phyloP scores from a whole-genome alignment of 148 eudicot genomes.

The Polygonum maritimum region DNA sequence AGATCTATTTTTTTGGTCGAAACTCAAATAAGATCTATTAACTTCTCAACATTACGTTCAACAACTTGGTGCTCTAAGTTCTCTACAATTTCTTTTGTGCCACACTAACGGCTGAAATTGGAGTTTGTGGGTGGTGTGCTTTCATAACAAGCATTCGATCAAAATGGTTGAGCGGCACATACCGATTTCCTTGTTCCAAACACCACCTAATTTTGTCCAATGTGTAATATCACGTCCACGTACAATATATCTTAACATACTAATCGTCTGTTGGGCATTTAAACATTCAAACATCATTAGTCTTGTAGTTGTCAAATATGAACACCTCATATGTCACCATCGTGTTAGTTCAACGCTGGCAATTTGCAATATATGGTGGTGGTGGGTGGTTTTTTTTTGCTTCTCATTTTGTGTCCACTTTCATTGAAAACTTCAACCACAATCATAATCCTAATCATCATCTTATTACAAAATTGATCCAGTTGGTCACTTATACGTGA shows the following conservation, averaged over 20 bases:
- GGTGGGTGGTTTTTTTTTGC: neutral
- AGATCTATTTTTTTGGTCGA: no score
- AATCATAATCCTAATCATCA: neutral
- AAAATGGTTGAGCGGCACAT: no score
- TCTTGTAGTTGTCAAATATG: neutral
- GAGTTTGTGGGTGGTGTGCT: no score
- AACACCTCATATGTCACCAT: neutral
- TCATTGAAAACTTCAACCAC: neutral
- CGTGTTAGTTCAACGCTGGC: slow-evolving; percentile 2
- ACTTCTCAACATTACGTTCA: no score
- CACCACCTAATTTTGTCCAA: no score
- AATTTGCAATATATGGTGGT: neutral
- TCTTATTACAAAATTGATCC: neutral
- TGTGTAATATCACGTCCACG: no score
- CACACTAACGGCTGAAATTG: no score
- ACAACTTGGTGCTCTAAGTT: no score
- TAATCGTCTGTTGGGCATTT: neutral
- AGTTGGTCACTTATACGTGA: neutral
- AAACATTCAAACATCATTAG: neutral
- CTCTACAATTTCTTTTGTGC: no score
- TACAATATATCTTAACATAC: neutral
- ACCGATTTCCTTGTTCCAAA: no score
- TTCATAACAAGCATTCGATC: no score
- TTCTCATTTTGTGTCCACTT: neutral
- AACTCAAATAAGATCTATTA: no score